Base-by-base conservation (phyloP, 208 protist genomes). In the Trypanosoma cruzi region DNA sequence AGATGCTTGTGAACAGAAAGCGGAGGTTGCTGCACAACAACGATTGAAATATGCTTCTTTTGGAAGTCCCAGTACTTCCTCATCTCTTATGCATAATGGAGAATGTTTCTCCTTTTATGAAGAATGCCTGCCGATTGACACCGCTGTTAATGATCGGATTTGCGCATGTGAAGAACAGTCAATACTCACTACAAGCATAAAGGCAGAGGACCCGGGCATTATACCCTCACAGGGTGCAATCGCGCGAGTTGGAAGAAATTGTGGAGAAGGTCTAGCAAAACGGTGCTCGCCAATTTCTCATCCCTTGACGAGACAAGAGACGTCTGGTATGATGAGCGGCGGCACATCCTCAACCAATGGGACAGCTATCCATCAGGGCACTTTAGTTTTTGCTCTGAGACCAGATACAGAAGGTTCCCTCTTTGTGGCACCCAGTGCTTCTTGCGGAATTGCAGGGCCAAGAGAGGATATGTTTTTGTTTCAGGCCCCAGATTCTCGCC, bases 1-100 rank as follows among this genome's bases (percentile, higher is more conserved):
- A 22, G 29, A 14, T 20, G n/a, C 18, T 32, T 0, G 18, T 31
- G 48, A 58, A 22, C 2, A 16, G 20, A 58, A 10, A 58, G 7
- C 0, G 11, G 49, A 44, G 22, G 14, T 32, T 16, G 24, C 6
- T 6, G 7, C 34, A 16, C 62, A 48, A 56, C 50, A 26, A 29
- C 62, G 31, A 44, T 44, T 29, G 48, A 58, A 50, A 34, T 8
- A 26, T 58, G 18, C 31, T 8, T 49, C 5, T 48, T 20, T 46
- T 28, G 14, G 49, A 44, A 28, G 40, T 20, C 32, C 1, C 4
- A 18, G 48, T 44, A 58, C 62, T 13, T 50, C 62, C 8, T 22
- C 20, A 10, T 67, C 48, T 67, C 58, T 67, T 48, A 31, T 42
- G 32, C 58, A 49, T 58, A 48, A 48, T 58, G n/a, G 40, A 24